Percentiles rank a stretch among this genome's conserved stretches.
Evolutionary conservation across 768 basidiomycete genomes (phyloP).

Genomic region (Gloeostereum incarnatum): DNA sequence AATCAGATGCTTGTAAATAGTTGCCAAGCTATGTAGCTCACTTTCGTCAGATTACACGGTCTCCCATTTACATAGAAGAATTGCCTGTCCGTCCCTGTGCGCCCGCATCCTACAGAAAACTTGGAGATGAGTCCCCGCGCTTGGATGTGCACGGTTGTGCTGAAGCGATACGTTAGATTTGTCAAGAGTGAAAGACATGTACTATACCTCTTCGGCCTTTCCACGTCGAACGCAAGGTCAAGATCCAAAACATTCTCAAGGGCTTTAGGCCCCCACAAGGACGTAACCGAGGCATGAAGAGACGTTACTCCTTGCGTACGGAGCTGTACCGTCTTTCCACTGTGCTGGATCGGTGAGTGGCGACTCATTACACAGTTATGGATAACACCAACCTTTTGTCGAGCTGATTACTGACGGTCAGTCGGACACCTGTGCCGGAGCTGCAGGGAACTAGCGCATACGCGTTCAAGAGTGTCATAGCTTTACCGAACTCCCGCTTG

Average conservation of each 20-base stretch:
- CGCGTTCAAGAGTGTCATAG: slow-evolving; percentile 69
- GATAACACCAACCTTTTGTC: slow-evolving; percentile 68
- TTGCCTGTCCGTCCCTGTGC: slow-evolving; percentile 77
- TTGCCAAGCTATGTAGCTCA: slow-evolving; percentile 14
- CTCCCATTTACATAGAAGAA: slow-evolving; percentile 91
- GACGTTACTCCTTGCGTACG: slow-evolving; percentile 62
- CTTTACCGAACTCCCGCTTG: slow-evolving; percentile 87
- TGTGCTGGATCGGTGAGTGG: slow-evolving; percentile 13
- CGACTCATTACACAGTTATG: neutral
- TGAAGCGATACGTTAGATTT: neutral
- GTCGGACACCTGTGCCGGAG: slow-evolving; percentile 50
- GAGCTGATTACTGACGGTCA: slow-evolving; percentile 62
- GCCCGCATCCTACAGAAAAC: slow-evolving; percentile 65
- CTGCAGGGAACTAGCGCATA: slow-evolving; percentile 85
- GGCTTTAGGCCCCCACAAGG: slow-evolving; percentile 81
- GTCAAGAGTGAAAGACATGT: too few relatives aligned
- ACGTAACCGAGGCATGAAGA: slow-evolving; percentile 51
- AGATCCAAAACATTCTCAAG: slow-evolving; percentile 71
- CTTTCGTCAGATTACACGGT: slow-evolving; percentile 76
- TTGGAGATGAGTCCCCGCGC: slow-evolving; percentile 81
- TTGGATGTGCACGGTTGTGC: slow-evolving; percentile 28
- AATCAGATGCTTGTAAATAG: neutral
- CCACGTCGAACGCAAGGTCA: slow-evolving; percentile 16
- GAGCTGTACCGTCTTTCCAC: slow-evolving; percentile 60
- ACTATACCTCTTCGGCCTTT: neutral